These are phyloP conservation scores for Phytophthora pisi DNA, from an alignment of 352 stramenopile genomes.

Conservation along the genomic window DNA sequence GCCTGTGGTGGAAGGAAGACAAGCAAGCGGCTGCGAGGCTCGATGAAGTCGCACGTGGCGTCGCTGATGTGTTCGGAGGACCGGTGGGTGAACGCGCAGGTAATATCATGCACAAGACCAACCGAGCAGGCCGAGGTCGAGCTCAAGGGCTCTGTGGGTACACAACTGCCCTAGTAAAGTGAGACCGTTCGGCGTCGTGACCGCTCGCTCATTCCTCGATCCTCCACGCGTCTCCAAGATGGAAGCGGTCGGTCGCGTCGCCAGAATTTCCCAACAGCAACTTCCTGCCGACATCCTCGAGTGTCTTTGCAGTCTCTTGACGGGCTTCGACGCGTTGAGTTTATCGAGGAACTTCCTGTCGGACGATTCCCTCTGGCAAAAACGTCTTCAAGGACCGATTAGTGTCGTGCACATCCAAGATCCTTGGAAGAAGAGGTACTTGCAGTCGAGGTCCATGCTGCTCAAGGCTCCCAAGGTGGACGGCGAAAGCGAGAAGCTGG, in stretches of 20 bases:
- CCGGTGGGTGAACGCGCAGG: conserved; percentile 1
- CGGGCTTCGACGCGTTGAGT: conserved; percentile 30
- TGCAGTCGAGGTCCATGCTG: conserved; percentile 14
- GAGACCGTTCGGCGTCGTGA: not conserved
- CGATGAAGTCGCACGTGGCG: conserved; percentile 1
- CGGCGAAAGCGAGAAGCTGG: not conserved
- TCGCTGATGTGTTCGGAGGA: not conserved
- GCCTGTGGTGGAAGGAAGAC: conserved; percentile 1
- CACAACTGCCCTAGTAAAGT: not conserved
- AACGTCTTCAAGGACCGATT: not conserved
- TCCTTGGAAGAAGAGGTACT: conserved; percentile 8
- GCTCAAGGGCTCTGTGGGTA: not conserved
- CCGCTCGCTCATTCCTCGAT: not conserved
- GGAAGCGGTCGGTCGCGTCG: not conserved
- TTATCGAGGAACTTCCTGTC: conserved; percentile 17
- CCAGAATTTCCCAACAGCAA: not conserved
- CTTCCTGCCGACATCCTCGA: conserved; percentile 21
- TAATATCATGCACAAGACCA: conserved; percentile 8
- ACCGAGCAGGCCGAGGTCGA: not conserved
- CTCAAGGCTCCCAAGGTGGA: conserved; percentile 4
- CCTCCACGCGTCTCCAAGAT: not conserved
- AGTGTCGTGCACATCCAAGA: not conserved
- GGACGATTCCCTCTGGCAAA: conserved; percentile 11
- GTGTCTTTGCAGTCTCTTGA: conserved; percentile 23
- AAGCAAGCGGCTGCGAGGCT: not conserved